Conservation (phyloP, 2,329 filamentous ascomycete genomes). For the Leptographium radiaticola region DNA sequence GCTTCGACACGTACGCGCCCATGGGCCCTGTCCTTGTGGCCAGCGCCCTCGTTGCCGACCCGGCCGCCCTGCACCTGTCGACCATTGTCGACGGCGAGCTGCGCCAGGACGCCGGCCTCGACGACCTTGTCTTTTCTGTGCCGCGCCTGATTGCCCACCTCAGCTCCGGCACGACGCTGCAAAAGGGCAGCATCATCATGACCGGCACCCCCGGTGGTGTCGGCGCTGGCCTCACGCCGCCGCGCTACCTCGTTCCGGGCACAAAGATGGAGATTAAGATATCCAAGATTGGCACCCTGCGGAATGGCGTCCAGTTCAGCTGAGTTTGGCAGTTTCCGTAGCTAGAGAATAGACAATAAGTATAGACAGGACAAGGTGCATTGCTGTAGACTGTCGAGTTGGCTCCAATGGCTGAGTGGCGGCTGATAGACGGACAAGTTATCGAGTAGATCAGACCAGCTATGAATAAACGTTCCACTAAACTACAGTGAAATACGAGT, state of each 20-base stretch:
- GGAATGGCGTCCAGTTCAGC: slow-evolving; percentile 21
- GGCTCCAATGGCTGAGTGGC: too few relatives aligned
- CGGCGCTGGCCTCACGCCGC: slow-evolving; percentile 28
- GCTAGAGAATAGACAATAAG: neutral
- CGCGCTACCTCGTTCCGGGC: slow-evolving; percentile 23
- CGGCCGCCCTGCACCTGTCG: slow-evolving; percentile 25
- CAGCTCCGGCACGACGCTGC: slow-evolving; percentile 27
- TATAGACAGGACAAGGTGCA: too few relatives aligned
- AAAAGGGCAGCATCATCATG: slow-evolving; percentile 30
- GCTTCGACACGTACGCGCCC: slow-evolving; percentile 42
- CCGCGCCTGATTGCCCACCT: slow-evolving; percentile 23
- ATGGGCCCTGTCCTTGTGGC: slow-evolving; percentile 19
- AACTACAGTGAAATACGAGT: too few relatives aligned
- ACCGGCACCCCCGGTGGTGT: slow-evolving; percentile 32
- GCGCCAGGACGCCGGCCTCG: slow-evolving; percentile 26
- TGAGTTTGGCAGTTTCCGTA: neutral
- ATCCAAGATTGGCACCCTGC: slow-evolving; percentile 25
- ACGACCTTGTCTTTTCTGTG: slow-evolving; percentile 32
- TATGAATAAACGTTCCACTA: too few relatives aligned
- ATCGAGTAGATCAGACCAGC: too few relatives aligned
- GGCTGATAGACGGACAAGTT: too few relatives aligned
- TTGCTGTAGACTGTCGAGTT: too few relatives aligned
- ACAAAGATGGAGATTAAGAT: slow-evolving; percentile 26
- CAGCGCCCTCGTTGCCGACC: slow-evolving; percentile 27
- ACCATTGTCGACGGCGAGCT: slow-evolving; percentile 34